Evolutionary conservation across 2,329 filamentous ascomycete genomes (phyloP), one percentile per base, ranked within the genome.

Genomic region (Aspergillus eucalypticola): DNA sequence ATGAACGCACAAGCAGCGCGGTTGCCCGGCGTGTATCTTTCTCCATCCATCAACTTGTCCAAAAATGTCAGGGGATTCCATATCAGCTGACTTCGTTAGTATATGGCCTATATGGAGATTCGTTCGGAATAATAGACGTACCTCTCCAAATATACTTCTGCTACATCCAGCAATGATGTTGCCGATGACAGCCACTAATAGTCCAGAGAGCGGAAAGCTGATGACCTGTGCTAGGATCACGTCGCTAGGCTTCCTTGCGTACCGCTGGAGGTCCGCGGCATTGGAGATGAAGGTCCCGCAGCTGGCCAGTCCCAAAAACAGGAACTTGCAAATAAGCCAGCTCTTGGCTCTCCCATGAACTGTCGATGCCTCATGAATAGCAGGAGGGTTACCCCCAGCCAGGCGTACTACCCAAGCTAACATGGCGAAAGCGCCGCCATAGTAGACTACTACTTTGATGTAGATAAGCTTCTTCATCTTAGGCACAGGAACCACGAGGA

Each of bases 241-340:
- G 60, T 82, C 78, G 8, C 72, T 75, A 1, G 77, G 75, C 44
- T 73, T 74, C 0, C 56, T 65, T 0, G 79, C 75, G 62, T 81
- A 82, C 15, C 79, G 71, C 60, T 80, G 78, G 48, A 81, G 76
- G 64, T 81, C 78, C 0, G 78, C 73, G 3, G 77, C 77, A 61
- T 78, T 79, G 41, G 69, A 74, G n/a, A 67, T 64, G 25, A 67
- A 69, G 1, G 67, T 69, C 13, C 60, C 67, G 6, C 64, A 65
- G 35, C 58, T 64, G 6, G 66, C 67, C 6, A 64, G 54, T 1
- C 73, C 73, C 10, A 79, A 66, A 25, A 75, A 68, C 53, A 79
- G 62, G 67, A 78, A 77, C 21, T 72, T 72, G 38, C 75, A 64
- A 5, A 78, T 66, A 29, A 79, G 65, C 75, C 77, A 79, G 6